Evolutionary conservation across 1,284 basidiomycete species (phyloP).

Genomic region (Apiotrichum laibachii): DNA sequence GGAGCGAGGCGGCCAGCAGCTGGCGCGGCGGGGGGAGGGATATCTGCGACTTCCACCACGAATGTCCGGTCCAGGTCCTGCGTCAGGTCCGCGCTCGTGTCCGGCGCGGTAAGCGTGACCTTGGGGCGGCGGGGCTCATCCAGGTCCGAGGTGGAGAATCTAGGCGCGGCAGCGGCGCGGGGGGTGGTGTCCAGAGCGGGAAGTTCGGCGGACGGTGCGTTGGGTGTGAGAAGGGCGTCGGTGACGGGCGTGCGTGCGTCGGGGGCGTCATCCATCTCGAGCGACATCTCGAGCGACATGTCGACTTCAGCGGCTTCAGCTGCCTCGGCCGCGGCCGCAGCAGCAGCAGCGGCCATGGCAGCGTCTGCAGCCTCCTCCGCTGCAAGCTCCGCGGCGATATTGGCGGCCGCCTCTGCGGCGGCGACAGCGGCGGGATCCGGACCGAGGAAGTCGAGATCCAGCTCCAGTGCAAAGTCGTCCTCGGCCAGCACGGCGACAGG

Average conservation of each 20-base stretch:
- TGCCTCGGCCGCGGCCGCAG: no score
- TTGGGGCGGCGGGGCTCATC: neutral
- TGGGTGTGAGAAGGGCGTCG: no score
- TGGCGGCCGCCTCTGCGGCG: neutral
- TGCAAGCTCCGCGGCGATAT: neutral
- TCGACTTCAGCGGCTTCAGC: no score
- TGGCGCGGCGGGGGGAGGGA: no score
- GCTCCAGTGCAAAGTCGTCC: conserved; percentile 10
- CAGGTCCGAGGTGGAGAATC: no score
- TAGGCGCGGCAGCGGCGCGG: no score
- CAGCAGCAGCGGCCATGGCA: no score
- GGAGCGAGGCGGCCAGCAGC: neutral
- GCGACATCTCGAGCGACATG: no score
- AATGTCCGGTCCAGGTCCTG: neutral
- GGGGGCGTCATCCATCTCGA: no score
- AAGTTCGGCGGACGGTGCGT: no score
- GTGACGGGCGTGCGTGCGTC: no score
- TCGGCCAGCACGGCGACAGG: neutral
- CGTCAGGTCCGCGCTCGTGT: conserved; percentile 2
- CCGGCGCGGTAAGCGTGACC: neutral
- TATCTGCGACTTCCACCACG: neutral
- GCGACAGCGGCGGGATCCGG: neutral
- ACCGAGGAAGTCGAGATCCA: conserved; percentile 14
- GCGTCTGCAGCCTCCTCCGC: neutral
- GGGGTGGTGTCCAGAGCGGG: no score